Base-by-base conservation (phyloP, 164 flowering plant genomes). In the Vitis rupestris region DNA sequence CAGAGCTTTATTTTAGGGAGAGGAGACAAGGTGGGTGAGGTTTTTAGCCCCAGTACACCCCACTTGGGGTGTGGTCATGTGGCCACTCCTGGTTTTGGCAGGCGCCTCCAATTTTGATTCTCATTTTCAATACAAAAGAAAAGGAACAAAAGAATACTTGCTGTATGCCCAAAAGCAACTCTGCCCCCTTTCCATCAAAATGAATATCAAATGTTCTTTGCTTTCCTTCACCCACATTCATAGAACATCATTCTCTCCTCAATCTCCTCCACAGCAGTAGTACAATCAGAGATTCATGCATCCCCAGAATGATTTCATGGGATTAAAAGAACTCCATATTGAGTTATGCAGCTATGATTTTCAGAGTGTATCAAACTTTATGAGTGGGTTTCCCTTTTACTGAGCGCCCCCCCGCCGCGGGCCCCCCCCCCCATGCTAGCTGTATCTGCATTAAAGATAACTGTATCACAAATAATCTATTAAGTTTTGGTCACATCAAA, bases 221-320 rank as follows among this genome's bases (percentile, higher is more conserved):
- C 82, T 79, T 79, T 72, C 59, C 76, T 72, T 70, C 70, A 47
- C 15, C 53, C 50, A 51, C 71, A 70, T 71, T 1, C 68, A 29
- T 19, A 27, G 71, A 63, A 75, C 63, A 55, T 30, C 23, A 31
- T 59, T 52, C 15, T 68, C 27, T 52, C 12, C 10, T 16, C 15
- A 4, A 6, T 44, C 10, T 67, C 44, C 57, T 17, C 44, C 27
- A 50, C 12, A 23, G 29, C n/a, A 37, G 44, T 31, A 37, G 7
- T 37, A 37, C 44, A 37, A 37, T 37, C 44, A 37, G 44, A 37
- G 44, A 37, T 37, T 37, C 44, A 37, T 37, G 7, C 44, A 37
- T 3, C 44, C 37, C 44, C 7, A 37, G 44, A 37, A 37, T 37
- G 44, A 37, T 37, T 37, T 37, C 44, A 37, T 37, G 44, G 44